phyloP scores from a whole-genome alignment of 2,329 filamentous ascomycete genomes.

The Arthrobotrys sphaeroides region DNA sequence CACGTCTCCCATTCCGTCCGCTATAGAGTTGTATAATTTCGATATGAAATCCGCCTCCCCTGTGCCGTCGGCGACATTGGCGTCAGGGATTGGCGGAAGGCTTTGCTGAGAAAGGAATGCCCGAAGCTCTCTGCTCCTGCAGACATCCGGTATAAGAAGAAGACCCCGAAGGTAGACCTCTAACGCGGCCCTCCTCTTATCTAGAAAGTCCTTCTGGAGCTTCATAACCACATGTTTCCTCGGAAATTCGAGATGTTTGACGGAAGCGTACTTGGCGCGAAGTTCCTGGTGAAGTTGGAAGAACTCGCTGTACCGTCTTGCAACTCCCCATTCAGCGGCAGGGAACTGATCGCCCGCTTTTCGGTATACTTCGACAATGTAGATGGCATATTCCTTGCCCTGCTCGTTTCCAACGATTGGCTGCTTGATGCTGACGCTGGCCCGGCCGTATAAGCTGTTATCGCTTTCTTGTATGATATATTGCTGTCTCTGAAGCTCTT shows the following conservation, averaged over 20 bases:
- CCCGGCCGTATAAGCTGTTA: slow-evolving; percentile 92
- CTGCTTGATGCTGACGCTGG: slow-evolving; percentile 86
- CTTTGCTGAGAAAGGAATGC: slow-evolving; percentile 90
- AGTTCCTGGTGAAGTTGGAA: slow-evolving; percentile 92
- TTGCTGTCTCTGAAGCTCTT: slow-evolving; percentile 94
- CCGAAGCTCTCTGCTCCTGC: slow-evolving; percentile 88
- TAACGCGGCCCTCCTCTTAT: slow-evolving; percentile 83
- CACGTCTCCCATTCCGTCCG: slow-evolving; percentile 98
- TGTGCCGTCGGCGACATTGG: slow-evolving; percentile 64
- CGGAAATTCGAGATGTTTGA: slow-evolving; percentile 90
- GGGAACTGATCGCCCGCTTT: slow-evolving; percentile 95
- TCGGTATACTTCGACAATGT: slow-evolving; percentile 86
- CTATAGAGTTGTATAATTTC: slow-evolving; percentile 93
- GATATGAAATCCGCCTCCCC: slow-evolving; percentile 83
- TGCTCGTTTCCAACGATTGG: slow-evolving; percentile 95
- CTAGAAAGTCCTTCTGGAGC: slow-evolving; percentile 91
- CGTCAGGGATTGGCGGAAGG: slow-evolving; percentile 68
- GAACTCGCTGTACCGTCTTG: slow-evolving; percentile 95
- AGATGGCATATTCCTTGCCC: slow-evolving; percentile 90
- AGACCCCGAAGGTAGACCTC: slow-evolving; percentile 79
- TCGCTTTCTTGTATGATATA: slow-evolving; percentile 98
- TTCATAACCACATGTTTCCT: slow-evolving; percentile 93
- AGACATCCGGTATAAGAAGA: slow-evolving; percentile 87
- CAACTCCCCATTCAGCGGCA: slow-evolving; percentile 91
- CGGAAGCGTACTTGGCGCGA: slow-evolving; percentile 83